Base-by-base conservation (phyloP, 495 filamentous ascomycete genomes). In the Hypoxylon rickii region DNA sequence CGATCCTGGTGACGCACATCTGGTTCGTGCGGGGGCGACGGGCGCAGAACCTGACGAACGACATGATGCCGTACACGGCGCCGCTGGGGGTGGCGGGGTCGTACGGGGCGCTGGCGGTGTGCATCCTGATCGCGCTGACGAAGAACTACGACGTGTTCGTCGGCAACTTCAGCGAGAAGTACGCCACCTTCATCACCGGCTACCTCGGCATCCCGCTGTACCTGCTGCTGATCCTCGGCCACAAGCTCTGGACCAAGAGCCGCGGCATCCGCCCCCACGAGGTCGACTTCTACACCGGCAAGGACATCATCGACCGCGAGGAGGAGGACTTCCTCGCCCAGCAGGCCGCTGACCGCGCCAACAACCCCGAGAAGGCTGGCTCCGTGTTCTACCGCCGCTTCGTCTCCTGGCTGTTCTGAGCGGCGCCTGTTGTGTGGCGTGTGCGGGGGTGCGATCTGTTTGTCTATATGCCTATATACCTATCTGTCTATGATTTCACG, bases 121-220 rank as follows among this genome's bases (percentile, higher is more conserved):
- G 87, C 69, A 75, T 76, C 50, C 57, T 95, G 17, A 86, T 96
- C 56, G 82, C 82, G 11, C 63, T 92, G 15, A 89, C 87, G 55
- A 90, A 92, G 77, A 86, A 90, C 65, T 94, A 84, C 64, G 81
- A 82, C 60, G 85, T 89, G 19, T 96, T 92, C 69, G 71, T 78
- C 3, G 73, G 73, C 16, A 72, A 75, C 32, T 77, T 68, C 32
- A 84, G 79, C 45, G 80, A 82, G 8, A 76, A 79, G 34, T 84
- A 86, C 66, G 84, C 85, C 70, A 87, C 82, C 61, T 94, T 94
- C 70, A 81, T 95, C 69, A 92, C 89, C 0, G 83, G 84, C 3
- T 92, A 94, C 62, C 81, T 92, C 3, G 90, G 89, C 24, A 92
- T 95, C 63, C 87, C 87, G 3, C 72, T 93, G 11, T 95, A 90